phyloP scores from a whole-genome alignment of 495 filamentous ascomycete genomes.

The Podospora bellae-mahoneyi region DNA sequence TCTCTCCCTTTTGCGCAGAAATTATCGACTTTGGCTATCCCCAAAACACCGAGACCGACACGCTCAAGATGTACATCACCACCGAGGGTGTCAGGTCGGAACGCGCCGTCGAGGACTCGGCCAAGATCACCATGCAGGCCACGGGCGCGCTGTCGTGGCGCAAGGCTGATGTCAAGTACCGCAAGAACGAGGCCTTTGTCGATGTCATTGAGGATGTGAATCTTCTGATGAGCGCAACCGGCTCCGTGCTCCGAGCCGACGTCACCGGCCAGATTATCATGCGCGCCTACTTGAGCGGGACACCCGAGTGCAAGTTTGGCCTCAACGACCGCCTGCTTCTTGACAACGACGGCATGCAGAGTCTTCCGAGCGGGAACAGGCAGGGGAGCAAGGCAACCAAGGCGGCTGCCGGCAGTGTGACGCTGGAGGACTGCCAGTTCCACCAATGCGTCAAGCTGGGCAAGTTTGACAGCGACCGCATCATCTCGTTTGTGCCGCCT shows the following conservation, averaged over 20 bases:
- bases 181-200: constrained; percentile 98
- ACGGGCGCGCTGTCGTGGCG: constrained; percentile 97
- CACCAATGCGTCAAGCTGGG: constrained; percentile 98
- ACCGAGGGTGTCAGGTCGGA: constrained; percentile 98
- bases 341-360: constrained; percentile 68
- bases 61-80: constrained; percentile 99
- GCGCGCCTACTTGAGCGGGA: constrained; percentile 96
- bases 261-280: constrained; percentile 98
- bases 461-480: constrained; percentile 95
- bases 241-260: constrained; percentile 92
- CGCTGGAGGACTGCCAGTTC: constrained; percentile 97
- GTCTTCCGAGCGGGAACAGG: constrained; percentile 64
- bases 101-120: constrained; percentile 85
- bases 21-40: constrained; percentile 99
- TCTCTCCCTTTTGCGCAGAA: constrained; percentile 51
- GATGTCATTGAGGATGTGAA: constrained; percentile 99
- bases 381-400: constrained; percentile 82
- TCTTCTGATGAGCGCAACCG: constrained; percentile 93
- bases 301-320: constrained; percentile 98
- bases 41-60: constrained; percentile 98
- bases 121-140: constrained; percentile 98
- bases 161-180: constrained; percentile 94
- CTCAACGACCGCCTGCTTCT: constrained; percentile 93
- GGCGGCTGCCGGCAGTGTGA: constrained; percentile 92
- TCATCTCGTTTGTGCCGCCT: constrained; percentile 95